Conservation (phyloP, 331 rosid species). For the Acacia concinna region DNA sequence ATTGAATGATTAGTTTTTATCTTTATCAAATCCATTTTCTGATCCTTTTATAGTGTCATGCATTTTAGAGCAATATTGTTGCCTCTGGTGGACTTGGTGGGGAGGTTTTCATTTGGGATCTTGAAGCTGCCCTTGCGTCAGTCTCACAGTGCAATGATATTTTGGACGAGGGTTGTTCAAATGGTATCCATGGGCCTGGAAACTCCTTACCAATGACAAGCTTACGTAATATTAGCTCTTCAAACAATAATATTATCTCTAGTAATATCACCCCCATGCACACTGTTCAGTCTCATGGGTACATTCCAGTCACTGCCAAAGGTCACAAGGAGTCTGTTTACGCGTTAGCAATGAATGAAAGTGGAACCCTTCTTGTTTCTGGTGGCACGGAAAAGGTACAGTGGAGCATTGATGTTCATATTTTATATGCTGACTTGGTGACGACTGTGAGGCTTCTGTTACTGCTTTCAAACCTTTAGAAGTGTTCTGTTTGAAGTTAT, state of each 20-base stretch:
- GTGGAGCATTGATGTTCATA: conserved; percentile 29
- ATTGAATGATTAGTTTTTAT: conserved; percentile 32
- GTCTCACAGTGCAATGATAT: conserved; percentile 67
- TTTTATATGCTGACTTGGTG: conserved; percentile 25
- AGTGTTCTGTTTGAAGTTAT: background rate
- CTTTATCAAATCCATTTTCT: conserved; percentile 55
- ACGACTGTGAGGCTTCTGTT: background rate
- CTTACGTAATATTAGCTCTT: conserved; percentile 78
- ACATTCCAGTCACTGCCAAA: conserved; percentile 83
- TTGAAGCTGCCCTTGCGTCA: conserved; percentile 83
- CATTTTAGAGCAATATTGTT: conserved; percentile 99
- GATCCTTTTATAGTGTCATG: conserved; percentile 88
- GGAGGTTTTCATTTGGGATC: conserved; percentile 98
- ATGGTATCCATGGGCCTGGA: conserved; percentile 77
- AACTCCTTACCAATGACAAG: conserved; percentile 65
- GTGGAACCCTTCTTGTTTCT: conserved; percentile 88
- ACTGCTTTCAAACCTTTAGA: background rate
- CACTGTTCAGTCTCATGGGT: conserved; percentile 78
- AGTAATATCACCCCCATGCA: conserved; percentile 71
- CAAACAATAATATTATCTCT: conserved; percentile 56
- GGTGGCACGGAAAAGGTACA: conserved; percentile 99
- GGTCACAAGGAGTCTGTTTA: conserved; percentile 99
- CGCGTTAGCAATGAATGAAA: conserved; percentile 92
- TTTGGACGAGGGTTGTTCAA: conserved; percentile 71
- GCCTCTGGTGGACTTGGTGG: conserved; percentile 99